Evolutionary conservation across 1,284 basidiomycete species (phyloP).

Genomic region (Heterobasidion annosum): DNA sequence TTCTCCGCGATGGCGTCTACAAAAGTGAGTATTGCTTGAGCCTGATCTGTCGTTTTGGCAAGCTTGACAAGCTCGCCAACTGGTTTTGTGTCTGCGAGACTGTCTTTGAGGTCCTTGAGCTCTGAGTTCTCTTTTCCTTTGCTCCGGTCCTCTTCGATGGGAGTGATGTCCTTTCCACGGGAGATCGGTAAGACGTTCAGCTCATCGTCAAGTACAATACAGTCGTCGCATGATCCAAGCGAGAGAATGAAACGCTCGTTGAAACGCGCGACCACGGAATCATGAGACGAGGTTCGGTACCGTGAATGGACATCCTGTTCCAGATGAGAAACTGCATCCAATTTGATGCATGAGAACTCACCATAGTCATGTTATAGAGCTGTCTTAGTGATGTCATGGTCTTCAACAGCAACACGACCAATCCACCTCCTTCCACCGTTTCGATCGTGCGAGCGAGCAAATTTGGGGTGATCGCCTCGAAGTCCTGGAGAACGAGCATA

Average conservation of each 20-base stretch:
- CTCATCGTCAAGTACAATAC: slow-evolving; percentile 94
- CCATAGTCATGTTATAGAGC: slow-evolving; percentile 96
- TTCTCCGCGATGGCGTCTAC: slow-evolving; percentile 90
- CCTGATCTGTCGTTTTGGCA: slow-evolving; percentile 91
- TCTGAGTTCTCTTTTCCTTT: slow-evolving; percentile 56
- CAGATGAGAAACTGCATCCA: neutral
- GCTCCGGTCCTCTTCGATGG: slow-evolving; percentile 49
- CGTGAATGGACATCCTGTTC: slow-evolving; percentile 86
- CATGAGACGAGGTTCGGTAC: slow-evolving; percentile 88
- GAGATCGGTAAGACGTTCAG: slow-evolving; percentile 96
- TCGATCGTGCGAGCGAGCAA: slow-evolving; percentile 95
- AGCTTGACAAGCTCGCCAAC: slow-evolving; percentile 87
- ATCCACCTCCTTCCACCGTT: slow-evolving; percentile 95
- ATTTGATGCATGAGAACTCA: slow-evolving; percentile 22
- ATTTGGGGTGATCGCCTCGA: slow-evolving; percentile 98
- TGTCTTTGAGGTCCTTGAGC: slow-evolving; percentile 77
- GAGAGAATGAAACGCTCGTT: slow-evolving; percentile 98
- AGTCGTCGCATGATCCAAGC: slow-evolving; percentile 84
- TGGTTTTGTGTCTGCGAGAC: slow-evolving; percentile 78
- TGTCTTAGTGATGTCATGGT: slow-evolving; percentile 94
- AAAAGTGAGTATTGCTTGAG: slow-evolving; percentile 87
- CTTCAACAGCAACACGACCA: slow-evolving; percentile 88
- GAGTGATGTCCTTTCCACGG: slow-evolving; percentile 88
- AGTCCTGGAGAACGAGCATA: slow-evolving; percentile 97
- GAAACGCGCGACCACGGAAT: slow-evolving; percentile 89